Conservation (phyloP, 208 protist species). For the Phytomonas sp. region DNA sequence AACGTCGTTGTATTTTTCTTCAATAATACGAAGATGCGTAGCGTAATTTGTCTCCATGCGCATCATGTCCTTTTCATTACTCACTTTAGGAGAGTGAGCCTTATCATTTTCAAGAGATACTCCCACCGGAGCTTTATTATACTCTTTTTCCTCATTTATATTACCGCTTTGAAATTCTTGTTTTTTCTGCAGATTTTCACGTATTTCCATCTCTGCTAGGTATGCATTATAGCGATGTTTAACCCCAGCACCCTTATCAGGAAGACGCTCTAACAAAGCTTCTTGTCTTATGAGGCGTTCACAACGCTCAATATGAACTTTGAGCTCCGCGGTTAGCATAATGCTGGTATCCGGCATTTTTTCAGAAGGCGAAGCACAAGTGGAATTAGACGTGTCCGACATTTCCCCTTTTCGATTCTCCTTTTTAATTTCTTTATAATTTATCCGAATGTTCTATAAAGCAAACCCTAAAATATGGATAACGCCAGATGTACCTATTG, state of each 20-base stretch:
- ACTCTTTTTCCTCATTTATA: not conserved
- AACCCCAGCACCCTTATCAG: slow-evolving; percentile 44
- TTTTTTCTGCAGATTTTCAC: slow-evolving; percentile 6
- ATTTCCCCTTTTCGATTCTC: no score
- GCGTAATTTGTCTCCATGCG: not conserved
- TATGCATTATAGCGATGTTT: slow-evolving; percentile 29
- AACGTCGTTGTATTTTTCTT: slow-evolving; percentile 44
- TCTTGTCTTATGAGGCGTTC: slow-evolving; percentile 44
- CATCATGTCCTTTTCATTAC: not conserved
- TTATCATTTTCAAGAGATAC: not conserved
- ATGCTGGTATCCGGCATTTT: slow-evolving; percentile 18
- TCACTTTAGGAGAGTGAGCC: slow-evolving; percentile 13
- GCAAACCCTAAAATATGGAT: no score
- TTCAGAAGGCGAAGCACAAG: no score
- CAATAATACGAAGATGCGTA: slow-evolving; percentile 10
- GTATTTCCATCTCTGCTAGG: slow-evolving; percentile 28
- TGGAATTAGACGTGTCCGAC: no score
- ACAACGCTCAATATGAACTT: slow-evolving; percentile 51
- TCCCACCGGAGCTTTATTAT: not conserved
- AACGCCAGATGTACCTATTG: no score
- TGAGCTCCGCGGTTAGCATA: slow-evolving; percentile 28
- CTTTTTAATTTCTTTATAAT: no score
- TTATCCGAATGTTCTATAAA: no score
- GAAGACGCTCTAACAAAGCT: slow-evolving; percentile 40
- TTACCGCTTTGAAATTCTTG: not conserved